A percentile compares a stretch with the other conserved stretches of the same genome.
Conservation (phyloP, 192 early-diverging fungal species). For the Rhizoclosmatium sp. region DNA sequence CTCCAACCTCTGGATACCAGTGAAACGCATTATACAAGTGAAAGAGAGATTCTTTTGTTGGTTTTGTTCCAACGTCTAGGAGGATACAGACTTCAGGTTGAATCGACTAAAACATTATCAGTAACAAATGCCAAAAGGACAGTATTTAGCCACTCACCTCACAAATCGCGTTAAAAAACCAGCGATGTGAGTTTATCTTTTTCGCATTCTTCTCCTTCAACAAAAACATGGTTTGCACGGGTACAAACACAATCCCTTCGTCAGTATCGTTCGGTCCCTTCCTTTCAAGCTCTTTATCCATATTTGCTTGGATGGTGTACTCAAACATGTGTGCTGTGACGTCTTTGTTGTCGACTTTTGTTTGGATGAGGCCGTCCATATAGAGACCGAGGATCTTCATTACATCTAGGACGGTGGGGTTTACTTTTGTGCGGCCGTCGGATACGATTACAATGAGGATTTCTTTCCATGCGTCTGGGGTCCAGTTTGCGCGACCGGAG, state of each 20-base stretch:
- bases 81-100: slow-evolving; percentile 74
- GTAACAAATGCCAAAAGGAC: not conserved
- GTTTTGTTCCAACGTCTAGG: slow-evolving; percentile 81
- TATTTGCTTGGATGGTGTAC: slow-evolving; percentile 79
- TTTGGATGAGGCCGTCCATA: slow-evolving; percentile 59
- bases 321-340: slow-evolving; percentile 89
- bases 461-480: slow-evolving; percentile 69
- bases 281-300: slow-evolving; percentile 69
- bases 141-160: slow-evolving; percentile 22
- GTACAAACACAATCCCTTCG: slow-evolving; percentile 41
- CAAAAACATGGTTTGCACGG: slow-evolving; percentile 81
- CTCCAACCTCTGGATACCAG: slow-evolving; percentile 70
- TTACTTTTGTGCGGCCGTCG: slow-evolving; percentile 82
- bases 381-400: slow-evolving; percentile 82
- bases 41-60: slow-evolving; percentile 62
- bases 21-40: slow-evolving; percentile 69
- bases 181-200: slow-evolving; percentile 83
- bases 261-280: slow-evolving; percentile 44
- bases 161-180: slow-evolving; percentile 84
- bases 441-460: slow-evolving; percentile 59
- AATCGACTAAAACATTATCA: slow-evolving; percentile 40
- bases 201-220: slow-evolving; percentile 94
- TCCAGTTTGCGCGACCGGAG: slow-evolving; percentile 70
- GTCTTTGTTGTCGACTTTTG: slow-evolving; percentile 61
- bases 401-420: slow-evolving; percentile 68